These are phyloP conservation scores for Hortiboletus flavorubellus DNA, from an alignment of 768 basidiomycete genomes.

Conservation along the genomic window DNA sequence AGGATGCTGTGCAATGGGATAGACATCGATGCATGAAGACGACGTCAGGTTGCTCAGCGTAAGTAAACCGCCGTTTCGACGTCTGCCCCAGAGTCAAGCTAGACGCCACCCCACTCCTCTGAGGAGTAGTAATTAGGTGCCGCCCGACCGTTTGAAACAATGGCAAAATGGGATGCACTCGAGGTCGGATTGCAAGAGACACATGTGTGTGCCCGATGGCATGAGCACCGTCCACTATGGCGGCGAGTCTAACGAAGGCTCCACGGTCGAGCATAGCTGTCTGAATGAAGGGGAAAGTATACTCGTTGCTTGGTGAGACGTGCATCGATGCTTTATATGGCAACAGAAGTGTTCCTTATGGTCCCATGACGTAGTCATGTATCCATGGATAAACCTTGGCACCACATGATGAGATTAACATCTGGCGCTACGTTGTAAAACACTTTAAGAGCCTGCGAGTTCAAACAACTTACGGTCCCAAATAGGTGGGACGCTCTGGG, in stretches of 20 bases:
- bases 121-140: conserved; percentile 48
- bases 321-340: not conserved
- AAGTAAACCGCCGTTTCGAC: conserved; percentile 51
- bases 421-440: not conserved
- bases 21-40: conserved; percentile 21
- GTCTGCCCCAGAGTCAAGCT: conserved; percentile 44
- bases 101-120: conserved; percentile 66
- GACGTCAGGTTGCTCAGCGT: conserved; percentile 50
- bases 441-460: not conserved
- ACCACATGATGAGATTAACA: not conserved
- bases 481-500: not conserved
- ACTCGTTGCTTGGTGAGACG: not conserved
- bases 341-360: not conserved
- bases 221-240: conserved; percentile 15
- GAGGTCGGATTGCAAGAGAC: conserved; percentile 39
- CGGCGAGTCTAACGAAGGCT: not conserved
- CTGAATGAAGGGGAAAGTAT: not conserved
- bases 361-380: not conserved
- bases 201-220: conserved; percentile 51
- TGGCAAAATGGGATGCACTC: conserved; percentile 34
- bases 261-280: conserved; percentile 12
- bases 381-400: not conserved
- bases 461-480: not conserved
- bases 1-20: not conserved
- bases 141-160: conserved; percentile 44